Percentiles rank a stretch among this genome's conserved stretches.
phyloP scores from a whole-genome alignment of 2,329 filamentous ascomycete genomes.

The Cladosporium sp. region DNA sequence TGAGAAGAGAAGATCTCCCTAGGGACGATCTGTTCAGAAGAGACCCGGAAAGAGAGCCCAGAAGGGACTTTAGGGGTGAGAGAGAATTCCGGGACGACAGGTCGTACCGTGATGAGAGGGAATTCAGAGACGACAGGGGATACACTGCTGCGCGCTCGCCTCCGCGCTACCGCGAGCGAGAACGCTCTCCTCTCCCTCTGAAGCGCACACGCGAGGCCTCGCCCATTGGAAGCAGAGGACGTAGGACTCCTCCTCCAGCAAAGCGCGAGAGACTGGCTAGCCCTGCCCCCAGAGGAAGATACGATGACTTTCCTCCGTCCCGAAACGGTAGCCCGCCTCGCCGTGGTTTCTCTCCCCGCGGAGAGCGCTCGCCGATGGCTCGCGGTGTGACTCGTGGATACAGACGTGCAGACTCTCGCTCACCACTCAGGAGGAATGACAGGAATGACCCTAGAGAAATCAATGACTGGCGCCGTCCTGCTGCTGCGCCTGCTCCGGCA shows the following conservation, averaged over 20 bases:
- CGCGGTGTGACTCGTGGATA: conserved; percentile 41
- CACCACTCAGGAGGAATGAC: conserved; percentile 54
- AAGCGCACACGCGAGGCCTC: conserved; percentile 51
- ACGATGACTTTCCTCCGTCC: conserved; percentile 49
- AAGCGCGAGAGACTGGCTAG: conserved; percentile 45
- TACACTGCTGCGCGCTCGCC: conserved; percentile 41
- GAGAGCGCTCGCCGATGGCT: conserved; percentile 39
- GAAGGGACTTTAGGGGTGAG: conserved; percentile 23
- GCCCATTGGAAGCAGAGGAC: conserved; percentile 49
- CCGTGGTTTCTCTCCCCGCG: conserved; percentile 46
- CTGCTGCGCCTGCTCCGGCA: conserved; percentile 7
- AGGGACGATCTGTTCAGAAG: conserved; percentile 42
- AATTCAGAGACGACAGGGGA: conserved; percentile 36
- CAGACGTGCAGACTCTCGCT: conserved; percentile 53
- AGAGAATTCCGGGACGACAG: conserved; percentile 32
- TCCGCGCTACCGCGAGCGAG: conserved; percentile 44
- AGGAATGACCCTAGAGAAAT: conserved; percentile 51
- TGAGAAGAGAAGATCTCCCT: conserved; percentile 38
- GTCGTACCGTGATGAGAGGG: conserved; percentile 28
- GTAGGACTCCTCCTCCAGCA: conserved; percentile 44
- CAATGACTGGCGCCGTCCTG: conserved; percentile 49
- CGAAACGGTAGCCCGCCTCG: conserved; percentile 41
- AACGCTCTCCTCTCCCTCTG: conserved; percentile 43
- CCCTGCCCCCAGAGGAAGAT: conserved; percentile 46
- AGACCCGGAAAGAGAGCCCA: conserved; percentile 34